Conservation (phyloP, 495 filamentous ascomycete species). For the Bombardia bombarda region DNA sequence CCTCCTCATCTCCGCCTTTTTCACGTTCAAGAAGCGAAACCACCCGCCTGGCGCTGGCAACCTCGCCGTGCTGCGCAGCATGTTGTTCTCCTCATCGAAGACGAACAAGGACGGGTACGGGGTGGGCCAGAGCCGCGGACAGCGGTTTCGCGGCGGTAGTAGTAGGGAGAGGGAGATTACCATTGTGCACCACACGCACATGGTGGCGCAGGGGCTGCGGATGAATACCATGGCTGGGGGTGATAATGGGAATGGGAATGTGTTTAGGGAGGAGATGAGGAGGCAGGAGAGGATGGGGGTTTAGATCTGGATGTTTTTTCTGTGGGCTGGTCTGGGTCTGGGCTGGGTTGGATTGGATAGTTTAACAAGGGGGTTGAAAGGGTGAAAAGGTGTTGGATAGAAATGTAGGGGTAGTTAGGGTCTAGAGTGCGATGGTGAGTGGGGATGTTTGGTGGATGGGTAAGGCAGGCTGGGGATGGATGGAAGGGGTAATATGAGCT, state of each 20-base stretch:
- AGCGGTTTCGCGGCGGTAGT: slow-evolving; percentile 1
- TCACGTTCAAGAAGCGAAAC: neutral
- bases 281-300: slow-evolving; percentile 2
- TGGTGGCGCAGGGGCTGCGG: slow-evolving; percentile 5
- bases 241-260: slow-evolving; percentile 7
- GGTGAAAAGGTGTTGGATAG: neutral
- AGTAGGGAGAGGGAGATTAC: too few relatives aligned
- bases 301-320: too few relatives aligned
- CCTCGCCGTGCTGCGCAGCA: neutral
- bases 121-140: slow-evolving; percentile 1
- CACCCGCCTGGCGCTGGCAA: neutral
- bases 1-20: neutral
- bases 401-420: too few relatives aligned
- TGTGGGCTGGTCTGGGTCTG: too few relatives aligned
- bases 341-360: too few relatives aligned
- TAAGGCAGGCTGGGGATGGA: too few relatives aligned
- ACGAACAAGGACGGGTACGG: neutral
- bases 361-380: neutral
- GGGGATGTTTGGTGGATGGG: too few relatives aligned
- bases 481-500: too few relatives aligned
- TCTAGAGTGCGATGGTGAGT: too few relatives aligned
- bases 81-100: neutral
- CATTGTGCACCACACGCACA: slow-evolving; percentile 3
- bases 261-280: slow-evolving; percentile 11
- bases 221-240: slow-evolving; percentile 6